Evolutionary conservation across 106 monocot species (phyloP).

Genomic region (Ottelia alismoides): DNA sequence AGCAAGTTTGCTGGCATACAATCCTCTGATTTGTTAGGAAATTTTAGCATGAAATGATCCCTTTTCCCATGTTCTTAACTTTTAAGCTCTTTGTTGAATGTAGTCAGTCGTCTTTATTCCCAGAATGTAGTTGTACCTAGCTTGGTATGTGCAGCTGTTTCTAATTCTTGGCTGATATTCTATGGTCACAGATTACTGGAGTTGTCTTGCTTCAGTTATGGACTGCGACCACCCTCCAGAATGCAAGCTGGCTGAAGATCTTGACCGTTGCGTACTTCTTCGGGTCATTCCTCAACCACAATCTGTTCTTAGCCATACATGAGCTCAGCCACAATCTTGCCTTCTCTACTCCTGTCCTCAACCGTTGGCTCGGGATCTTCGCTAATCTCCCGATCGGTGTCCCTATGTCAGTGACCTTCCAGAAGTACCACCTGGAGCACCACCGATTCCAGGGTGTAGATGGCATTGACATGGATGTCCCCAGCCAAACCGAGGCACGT

Average conservation of each 20-base stretch:
- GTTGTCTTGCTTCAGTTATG: conserved; percentile 73
- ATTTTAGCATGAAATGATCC: too few relatives aligned
- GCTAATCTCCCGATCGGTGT: conserved; percentile 94
- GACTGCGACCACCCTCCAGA: conserved; percentile 41
- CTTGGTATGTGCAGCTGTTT: too few relatives aligned
- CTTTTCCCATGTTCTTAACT: too few relatives aligned
- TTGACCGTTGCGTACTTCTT: conserved; percentile 68
- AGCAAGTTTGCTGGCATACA: too few relatives aligned
- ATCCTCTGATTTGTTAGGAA: too few relatives aligned
- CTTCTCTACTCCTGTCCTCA: conserved; percentile 61
- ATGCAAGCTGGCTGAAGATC: conserved; percentile 67
- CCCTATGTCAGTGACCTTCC: conserved; percentile 94
- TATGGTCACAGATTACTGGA: conserved; percentile 38
- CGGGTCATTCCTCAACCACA: conserved; percentile 94
- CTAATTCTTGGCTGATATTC: too few relatives aligned
- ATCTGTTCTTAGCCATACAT: conserved; percentile 90
- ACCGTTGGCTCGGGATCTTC: conserved; percentile 82
- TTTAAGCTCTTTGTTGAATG: too few relatives aligned
- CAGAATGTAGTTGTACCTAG: too few relatives aligned
- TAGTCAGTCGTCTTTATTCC: too few relatives aligned
- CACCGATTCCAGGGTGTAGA: conserved; percentile 89
- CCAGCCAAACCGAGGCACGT: conserved; percentile 35
- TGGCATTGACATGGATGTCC: conserved; percentile 85
- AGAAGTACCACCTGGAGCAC: conserved; percentile 93
- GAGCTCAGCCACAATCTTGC: conserved; percentile 96